Evolutionary conservation across 768 basidiomycete genomes (phyloP).

Genomic region (Suillus brevipes): DNA sequence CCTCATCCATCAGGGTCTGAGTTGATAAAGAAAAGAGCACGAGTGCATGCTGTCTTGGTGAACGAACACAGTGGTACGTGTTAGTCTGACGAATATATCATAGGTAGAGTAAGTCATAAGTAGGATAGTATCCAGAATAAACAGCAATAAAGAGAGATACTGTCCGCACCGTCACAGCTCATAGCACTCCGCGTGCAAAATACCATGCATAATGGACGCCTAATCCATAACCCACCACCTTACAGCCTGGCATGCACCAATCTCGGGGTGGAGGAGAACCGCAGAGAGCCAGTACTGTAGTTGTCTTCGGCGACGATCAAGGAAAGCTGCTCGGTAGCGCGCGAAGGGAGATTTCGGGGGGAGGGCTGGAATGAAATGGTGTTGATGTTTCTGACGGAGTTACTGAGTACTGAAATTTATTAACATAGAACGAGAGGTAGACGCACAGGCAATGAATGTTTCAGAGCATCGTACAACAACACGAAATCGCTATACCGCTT

Average conservation of each 20-base stretch:
- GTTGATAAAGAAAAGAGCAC: not conserved
- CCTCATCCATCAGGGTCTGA: not conserved
- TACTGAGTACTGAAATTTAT: not conserved
- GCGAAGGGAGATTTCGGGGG: constrained; percentile 72
- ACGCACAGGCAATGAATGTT: constrained; percentile 54
- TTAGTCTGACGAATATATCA: not conserved
- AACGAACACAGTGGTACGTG: not conserved
- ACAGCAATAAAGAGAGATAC: not conserved
- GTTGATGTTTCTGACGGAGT: constrained; percentile 40
- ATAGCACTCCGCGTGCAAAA: not conserved
- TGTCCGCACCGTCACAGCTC: not conserved
- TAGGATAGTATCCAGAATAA: not conserved
- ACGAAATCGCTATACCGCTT: constrained; percentile 71
- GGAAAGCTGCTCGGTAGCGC: constrained; percentile 65
- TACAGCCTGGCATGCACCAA: constrained; percentile 62
- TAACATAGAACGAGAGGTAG: constrained; percentile 4
- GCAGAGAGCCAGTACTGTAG: constrained; percentile 68
- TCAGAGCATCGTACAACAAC: constrained; percentile 48
- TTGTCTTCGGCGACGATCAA: constrained; percentile 58
- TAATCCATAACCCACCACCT: constrained; percentile 60
- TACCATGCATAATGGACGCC: no score
- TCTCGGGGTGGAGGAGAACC: constrained; percentile 67
- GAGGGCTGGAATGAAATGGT: constrained; percentile 52
- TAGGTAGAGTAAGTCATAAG: not conserved
- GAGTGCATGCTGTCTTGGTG: not conserved